Base-by-base conservation (phyloP, 768 basidiomycete species). In the Gelatoporia subvermispora region DNA sequence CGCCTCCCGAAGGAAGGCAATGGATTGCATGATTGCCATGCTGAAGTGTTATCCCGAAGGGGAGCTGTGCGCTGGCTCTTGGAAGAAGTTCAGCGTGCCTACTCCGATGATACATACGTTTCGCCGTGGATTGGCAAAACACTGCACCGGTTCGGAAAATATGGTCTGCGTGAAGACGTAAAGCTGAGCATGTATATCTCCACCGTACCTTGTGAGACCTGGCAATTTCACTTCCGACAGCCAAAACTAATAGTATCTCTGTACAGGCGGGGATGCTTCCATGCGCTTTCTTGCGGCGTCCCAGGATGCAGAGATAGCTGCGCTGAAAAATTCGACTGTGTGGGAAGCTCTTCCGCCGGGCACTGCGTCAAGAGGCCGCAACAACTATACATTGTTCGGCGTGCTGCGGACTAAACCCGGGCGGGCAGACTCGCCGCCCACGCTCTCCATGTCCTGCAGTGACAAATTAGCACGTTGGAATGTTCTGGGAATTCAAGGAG, bases 401-500 rank as follows among this genome's bases (percentile, higher is more conserved):
- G 83, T 86, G 8, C 68, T 97, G 39, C 87, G 94, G 25, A 96
- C 95, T 0, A 98, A 97, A 61, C 94, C 94, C 4, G 95, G 93
- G 2, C 81, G 94, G 45, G 87, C 90, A 0, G 94, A 98, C 61
- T 85, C 93, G 0, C 84, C 84, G 0, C 82, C 82, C 0, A 91
- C 94, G 1, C 63, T 78, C 0, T 90, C 79, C 59, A 89, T 96
- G 84, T 91, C 93, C 0, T 98, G 94, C 67, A 91, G 88, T 55
- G 94, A 98, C 64, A 98, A 98, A 67, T 85, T 98, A 36, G 91
- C 92, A 0, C 68, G 77, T 4, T 98, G 93, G 93, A 81, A 75
- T 47, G 77, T 85, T 0, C 70, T 92, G 3, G 94, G 94, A 0
- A 72, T 95, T 21, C 92, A 95, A 60, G 94, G 95, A 3, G 85